Evolutionary conservation across 1,284 basidiomycete genomes (phyloP).

Genomic region (Apiotrichum gamsii): DNA sequence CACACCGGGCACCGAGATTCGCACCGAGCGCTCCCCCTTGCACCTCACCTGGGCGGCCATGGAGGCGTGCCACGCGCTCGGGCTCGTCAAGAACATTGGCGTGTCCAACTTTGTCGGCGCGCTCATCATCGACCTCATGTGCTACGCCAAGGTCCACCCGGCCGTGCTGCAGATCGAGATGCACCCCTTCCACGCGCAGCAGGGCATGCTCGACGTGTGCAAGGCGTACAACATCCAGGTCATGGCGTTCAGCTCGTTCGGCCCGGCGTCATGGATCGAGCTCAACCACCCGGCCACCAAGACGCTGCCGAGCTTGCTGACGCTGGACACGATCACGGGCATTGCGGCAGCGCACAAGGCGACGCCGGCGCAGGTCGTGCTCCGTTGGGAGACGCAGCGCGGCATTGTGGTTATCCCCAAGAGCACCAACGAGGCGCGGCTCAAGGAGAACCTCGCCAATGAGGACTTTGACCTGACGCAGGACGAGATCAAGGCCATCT

Average conservation of each 20-base stretch:
- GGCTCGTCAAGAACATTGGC: slow-evolving; percentile 69
- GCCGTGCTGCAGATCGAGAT: slow-evolving; percentile 69
- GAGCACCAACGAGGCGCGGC: slow-evolving; percentile 48
- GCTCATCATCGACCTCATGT: slow-evolving; percentile 41
- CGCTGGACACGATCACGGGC: slow-evolving; percentile 53
- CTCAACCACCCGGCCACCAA: slow-evolving; percentile 36
- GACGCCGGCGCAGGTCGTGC: slow-evolving; percentile 36
- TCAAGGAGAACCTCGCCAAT: slow-evolving; percentile 59
- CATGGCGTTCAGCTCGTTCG: slow-evolving; percentile 74
- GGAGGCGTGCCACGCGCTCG: slow-evolving; percentile 61
- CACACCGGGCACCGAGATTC: background rate
- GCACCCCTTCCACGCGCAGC: slow-evolving; percentile 67
- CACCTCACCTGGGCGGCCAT: slow-evolving; percentile 62
- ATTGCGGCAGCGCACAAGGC: slow-evolving; percentile 48
- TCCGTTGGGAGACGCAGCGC: slow-evolving; percentile 40
- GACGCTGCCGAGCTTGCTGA: slow-evolving; percentile 9
- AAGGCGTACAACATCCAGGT: slow-evolving; percentile 59
- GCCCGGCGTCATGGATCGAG: slow-evolving; percentile 56
- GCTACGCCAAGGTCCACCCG: slow-evolving; percentile 64
- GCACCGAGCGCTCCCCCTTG: slow-evolving; percentile 19
- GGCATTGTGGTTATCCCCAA: slow-evolving; percentile 64
- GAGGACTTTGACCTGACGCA: slow-evolving; percentile 57
- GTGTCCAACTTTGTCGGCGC: slow-evolving; percentile 67
- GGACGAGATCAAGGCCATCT: slow-evolving; percentile 58
- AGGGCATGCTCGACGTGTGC: slow-evolving; percentile 57